Evolutionary conservation across 2,329 filamentous ascomycete genomes (phyloP).

Genomic region (Cladosporium sp.): DNA sequence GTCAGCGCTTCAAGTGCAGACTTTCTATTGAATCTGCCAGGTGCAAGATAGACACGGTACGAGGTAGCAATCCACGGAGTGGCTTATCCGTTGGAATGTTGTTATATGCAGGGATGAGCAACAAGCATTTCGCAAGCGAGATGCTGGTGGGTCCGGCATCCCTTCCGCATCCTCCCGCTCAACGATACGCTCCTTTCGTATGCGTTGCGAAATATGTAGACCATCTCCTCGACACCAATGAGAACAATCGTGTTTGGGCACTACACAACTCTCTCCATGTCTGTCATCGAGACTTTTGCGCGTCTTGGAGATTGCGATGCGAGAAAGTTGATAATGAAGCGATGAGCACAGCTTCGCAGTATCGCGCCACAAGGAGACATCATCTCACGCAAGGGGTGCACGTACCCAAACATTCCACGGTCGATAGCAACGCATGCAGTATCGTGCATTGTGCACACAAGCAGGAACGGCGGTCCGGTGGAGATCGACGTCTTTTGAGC

Average conservation of each 20-base stretch:
- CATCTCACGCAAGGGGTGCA: neutral
- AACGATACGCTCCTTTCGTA: neutral
- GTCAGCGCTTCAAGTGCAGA: neutral
- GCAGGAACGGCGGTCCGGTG: neutral
- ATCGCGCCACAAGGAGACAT: neutral
- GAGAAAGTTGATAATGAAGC: neutral
- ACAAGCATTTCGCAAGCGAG: neutral
- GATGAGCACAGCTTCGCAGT: neutral
- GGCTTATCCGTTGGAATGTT: neutral
- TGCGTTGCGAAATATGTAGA: neutral
- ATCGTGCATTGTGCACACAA: neutral
- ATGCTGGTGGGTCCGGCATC: neutral
- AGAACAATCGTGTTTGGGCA: neutral
- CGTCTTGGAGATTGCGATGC: neutral
- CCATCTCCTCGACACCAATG: neutral
- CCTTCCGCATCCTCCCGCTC: slow-evolving; percentile 1
- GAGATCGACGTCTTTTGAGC: neutral
- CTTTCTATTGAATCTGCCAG: neutral
- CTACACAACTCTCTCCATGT: neutral
- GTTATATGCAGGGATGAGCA: slow-evolving; percentile 5
- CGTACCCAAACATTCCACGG: neutral
- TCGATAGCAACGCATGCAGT: slow-evolving; percentile 5
- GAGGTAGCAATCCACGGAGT: neutral
- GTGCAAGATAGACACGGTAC: neutral
- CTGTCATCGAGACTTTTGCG: neutral